These are phyloP conservation scores for Ophiostoma pallidulum DNA, from an alignment of 2,329 filamentous ascomycete genomes.

Conservation along the genomic window DNA sequence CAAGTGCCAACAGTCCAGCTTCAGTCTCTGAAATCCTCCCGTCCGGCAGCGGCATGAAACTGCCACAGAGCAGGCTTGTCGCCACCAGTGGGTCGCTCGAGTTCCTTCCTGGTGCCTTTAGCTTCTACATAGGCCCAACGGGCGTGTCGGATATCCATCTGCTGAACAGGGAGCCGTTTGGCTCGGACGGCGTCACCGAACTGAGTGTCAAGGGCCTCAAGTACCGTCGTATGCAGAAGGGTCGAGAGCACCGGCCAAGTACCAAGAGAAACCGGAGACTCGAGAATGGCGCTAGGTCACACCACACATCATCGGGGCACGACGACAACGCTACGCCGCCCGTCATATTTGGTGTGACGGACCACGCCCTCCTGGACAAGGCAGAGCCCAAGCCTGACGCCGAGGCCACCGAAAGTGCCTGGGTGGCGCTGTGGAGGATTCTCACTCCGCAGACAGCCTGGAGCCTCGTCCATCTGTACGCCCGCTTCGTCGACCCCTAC, in stretches of 20 bases:
- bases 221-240: conserved; percentile 20
- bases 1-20: too few relatives aligned
- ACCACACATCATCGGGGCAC: too few relatives aligned
- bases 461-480: conserved; percentile 30
- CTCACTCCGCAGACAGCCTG: conserved; percentile 25
- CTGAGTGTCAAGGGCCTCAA: conserved; percentile 9
- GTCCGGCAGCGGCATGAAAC: background rate
- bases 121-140: conserved; percentile 16
- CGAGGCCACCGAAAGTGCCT: conserved; percentile 19
- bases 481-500: conserved; percentile 34
- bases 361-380: conserved; percentile 25
- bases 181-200: background rate
- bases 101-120: conserved; percentile 13
- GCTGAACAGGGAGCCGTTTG: conserved; percentile 5
- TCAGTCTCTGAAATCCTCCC: too few relatives aligned
- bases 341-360: conserved; percentile 26
- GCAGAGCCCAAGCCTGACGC: conserved; percentile 24
- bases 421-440: conserved; percentile 23
- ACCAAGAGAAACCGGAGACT: background rate
- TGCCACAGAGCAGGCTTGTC: background rate
- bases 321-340: background rate
- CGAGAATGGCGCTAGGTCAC: too few relatives aligned
- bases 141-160: conserved; percentile 13
- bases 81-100: conserved; percentile 11
- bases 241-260: conserved; percentile 18